Percentiles rank a stretch among this genome's conserved stretches.
Evolutionary conservation across 257 asterid species (phyloP).

Genomic region (Ocimum tenuiflorum): DNA sequence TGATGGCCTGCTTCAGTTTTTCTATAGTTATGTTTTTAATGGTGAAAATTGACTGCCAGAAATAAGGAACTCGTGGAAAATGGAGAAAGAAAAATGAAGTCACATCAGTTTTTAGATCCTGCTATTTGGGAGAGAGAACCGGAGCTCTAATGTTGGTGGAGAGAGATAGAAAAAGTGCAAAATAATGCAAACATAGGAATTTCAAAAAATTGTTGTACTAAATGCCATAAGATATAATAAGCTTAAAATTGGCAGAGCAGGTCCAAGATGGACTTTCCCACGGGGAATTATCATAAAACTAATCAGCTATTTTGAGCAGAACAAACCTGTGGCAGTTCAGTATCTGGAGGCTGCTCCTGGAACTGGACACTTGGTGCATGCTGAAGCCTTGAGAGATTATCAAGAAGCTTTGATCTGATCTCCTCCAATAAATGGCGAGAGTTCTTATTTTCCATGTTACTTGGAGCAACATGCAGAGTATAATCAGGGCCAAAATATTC

Average conservation of each 20-base stretch:
- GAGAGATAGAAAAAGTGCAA: neutral
- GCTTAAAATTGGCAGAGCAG: neutral
- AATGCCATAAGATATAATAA: neutral
- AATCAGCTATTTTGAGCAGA: conserved; percentile 17
- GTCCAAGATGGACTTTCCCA: neutral
- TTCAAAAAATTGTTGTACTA: neutral
- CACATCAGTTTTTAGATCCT: neutral
- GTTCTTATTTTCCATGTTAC: conserved; percentile 63
- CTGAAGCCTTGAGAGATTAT: conserved; percentile 53
- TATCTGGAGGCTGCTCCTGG: conserved; percentile 64
- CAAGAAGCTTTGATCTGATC: conserved; percentile 53
- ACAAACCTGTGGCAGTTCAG: conserved; percentile 52
- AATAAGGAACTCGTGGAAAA: too few species aligned
- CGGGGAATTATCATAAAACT: neutral
- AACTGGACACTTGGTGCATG: conserved; percentile 69
- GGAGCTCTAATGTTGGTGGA: neutral
- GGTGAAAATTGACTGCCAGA: neutral
- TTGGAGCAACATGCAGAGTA: conserved; percentile 58
- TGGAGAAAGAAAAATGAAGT: neutral
- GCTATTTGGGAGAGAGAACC: neutral
- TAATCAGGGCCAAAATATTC: conserved; percentile 64
- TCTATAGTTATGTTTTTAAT: neutral
- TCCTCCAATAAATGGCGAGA: conserved; percentile 51
- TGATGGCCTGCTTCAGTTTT: neutral
- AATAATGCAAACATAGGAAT: neutral